Conservation (phyloP, 208 protist species). For the Leishmania turanica region DNA sequence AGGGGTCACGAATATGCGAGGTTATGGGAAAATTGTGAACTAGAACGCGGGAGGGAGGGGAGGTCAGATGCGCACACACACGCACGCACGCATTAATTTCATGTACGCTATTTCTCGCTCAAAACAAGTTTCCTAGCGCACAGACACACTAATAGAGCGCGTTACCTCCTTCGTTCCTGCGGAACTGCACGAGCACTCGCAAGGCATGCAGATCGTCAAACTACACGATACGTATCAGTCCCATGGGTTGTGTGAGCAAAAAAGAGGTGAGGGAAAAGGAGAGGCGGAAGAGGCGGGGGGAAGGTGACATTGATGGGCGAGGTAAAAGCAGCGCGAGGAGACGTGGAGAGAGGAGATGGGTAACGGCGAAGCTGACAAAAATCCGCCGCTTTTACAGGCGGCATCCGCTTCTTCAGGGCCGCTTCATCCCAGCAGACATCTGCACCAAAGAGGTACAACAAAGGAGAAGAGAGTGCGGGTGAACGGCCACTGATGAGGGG, state of each 20-base stretch:
- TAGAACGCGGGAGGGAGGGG: not conserved
- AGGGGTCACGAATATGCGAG: not conserved
- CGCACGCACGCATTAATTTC: not conserved
- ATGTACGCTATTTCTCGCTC: not conserved
- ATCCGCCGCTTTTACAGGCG: not conserved
- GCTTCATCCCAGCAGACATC: not conserved
- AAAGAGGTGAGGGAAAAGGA: not conserved
- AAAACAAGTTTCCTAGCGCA: not conserved
- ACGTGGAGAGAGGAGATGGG: not conserved
- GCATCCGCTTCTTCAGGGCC: not conserved
- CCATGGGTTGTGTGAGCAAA: not conserved
- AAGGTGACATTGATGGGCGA: not conserved
- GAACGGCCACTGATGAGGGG: not conserved
- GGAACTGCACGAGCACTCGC: constrained; percentile 1
- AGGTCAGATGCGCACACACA: not conserved
- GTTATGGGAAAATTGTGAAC: not conserved
- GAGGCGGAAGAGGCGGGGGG: not conserved
- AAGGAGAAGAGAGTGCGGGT: not conserved
- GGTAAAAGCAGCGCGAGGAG: not conserved
- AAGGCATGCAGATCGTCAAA: not conserved
- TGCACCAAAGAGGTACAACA: not conserved
- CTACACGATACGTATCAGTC: not conserved
- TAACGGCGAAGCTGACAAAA: not conserved
- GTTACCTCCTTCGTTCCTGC: not conserved
- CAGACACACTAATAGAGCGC: not conserved